Evolutionary conservation across 768 basidiomycete genomes (phyloP), one percentile per base, ranked within the genome.

Genomic region (Steccherinum ochraceum): DNA sequence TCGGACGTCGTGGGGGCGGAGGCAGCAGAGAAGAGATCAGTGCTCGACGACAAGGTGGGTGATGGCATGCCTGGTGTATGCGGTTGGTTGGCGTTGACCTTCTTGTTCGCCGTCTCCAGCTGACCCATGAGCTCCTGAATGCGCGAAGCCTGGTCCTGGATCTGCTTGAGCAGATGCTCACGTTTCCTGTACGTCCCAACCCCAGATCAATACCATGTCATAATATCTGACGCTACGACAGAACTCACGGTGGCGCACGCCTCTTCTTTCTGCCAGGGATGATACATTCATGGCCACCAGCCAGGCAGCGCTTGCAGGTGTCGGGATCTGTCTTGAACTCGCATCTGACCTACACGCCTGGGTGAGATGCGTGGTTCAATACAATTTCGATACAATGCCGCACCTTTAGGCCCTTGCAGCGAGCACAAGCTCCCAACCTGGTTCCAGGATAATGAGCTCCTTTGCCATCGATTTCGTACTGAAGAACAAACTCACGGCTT

Each of bases 201-300:
- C n/a, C n/a, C n/a, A n/a, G n/a, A n/a, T n/a, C n/a, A n/a, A n/a
- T n/a, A n/a, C n/a, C n/a, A n/a, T n/a, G n/a, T n/a, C n/a, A n/a
- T n/a, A n/a, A n/a, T n/a, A n/a, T n/a, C n/a, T n/a, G n/a, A n/a
- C n/a, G n/a, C n/a, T n/a, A n/a, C n/a, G 7, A 2, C 13, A 41
- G 19, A 20, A 69, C 84, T 64, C 67, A 90, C 88, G 86, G 89
- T 48, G 89, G 88, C 3, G 83, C 77, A 43, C 83, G 74, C 51
- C 88, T 83, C 61, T 86, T 86, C 67, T 88, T 90, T 54, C 85
- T 76, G n/a, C 87, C 88, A n/a, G 88, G 88, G 46, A 86, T 87
- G 40, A 83, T 68, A 57, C 88, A 91, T 47, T 87, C 84, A 50
- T 86, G 81, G 4, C 78, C 79, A 10, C 83, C 84, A 53, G 79